Percentiles rank a stretch among this genome's conserved stretches.
Conservation (phyloP, 1,284 basidiomycete species). For the Ganoderma resinaceum region DNA sequence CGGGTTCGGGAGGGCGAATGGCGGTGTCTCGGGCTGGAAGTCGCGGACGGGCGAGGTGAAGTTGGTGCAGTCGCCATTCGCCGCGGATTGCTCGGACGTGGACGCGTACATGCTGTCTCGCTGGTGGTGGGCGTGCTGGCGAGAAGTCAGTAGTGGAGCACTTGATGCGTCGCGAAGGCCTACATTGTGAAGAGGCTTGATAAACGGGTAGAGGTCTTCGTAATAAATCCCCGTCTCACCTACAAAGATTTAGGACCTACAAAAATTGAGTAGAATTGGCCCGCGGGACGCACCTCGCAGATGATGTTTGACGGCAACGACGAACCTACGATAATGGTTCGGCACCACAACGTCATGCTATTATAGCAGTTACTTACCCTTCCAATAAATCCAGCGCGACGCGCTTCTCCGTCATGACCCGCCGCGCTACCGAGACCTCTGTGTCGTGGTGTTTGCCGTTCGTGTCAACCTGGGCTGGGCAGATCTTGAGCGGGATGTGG, state of each 20-base stretch:
- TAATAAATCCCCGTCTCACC: slow-evolving; percentile 66
- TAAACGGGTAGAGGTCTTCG: slow-evolving; percentile 62
- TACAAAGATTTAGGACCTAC: slow-evolving; percentile 17
- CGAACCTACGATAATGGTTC: slow-evolving; percentile 47
- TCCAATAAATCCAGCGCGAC: slow-evolving; percentile 64
- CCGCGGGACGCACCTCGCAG: slow-evolving; percentile 55
- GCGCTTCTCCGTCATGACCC: slow-evolving; percentile 66
- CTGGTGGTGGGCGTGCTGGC: slow-evolving; percentile 26
- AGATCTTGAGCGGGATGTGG: slow-evolving; percentile 60
- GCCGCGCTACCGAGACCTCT: slow-evolving; percentile 48
- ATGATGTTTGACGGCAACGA: slow-evolving; percentile 70
- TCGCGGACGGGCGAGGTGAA: slow-evolving; percentile 8
- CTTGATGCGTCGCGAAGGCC: background rate
- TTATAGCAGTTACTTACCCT: slow-evolving; percentile 44
- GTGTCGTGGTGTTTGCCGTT: slow-evolving; percentile 41
- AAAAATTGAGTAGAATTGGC: background rate
- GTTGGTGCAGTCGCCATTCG: background rate
- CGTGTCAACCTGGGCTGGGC: background rate
- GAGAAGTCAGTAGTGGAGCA: slow-evolving; percentile 9
- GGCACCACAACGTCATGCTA: background rate
- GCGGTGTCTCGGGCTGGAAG: slow-evolving; percentile 17
- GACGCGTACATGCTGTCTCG: background rate
- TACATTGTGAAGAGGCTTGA: slow-evolving; percentile 48
- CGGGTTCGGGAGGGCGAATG: background rate
- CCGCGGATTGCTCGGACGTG: background rate